phyloP scores from a whole-genome alignment of 2,329 filamentous ascomycete genomes.

The Chlorencoelia australis region DNA sequence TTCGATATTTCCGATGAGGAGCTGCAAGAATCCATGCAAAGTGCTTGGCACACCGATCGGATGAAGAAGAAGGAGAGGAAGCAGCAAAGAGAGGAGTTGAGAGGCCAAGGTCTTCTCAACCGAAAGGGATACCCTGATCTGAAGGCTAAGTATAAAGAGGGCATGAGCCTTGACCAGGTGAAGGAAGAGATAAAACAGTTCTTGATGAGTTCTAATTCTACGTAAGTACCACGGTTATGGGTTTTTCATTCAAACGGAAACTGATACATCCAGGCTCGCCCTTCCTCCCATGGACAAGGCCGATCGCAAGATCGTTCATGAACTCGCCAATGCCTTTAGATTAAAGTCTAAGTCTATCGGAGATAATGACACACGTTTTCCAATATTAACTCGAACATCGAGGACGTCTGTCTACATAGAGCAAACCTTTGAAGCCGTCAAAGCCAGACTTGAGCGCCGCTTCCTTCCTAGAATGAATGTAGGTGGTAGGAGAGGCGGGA shows the following conservation, averaged over 20 bases:
- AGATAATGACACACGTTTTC: conserved; percentile 60
- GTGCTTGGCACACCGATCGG: conserved; percentile 56
- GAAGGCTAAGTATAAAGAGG: conserved; percentile 60
- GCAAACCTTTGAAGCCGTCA: conserved; percentile 39
- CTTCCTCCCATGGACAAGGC: conserved; percentile 78
- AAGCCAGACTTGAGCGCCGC: conserved; percentile 38
- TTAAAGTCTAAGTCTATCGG: conserved; percentile 81
- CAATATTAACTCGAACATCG: conserved; percentile 65
- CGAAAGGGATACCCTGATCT: conserved; percentile 45
- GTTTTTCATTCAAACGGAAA: conserved; percentile 2
- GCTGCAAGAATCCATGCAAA: conserved; percentile 47
- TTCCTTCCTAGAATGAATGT: conserved; percentile 47
- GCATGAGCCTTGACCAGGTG: conserved; percentile 62
- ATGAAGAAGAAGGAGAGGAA: conserved; percentile 63
- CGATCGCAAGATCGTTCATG: conserved; percentile 69
- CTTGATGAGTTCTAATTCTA: conserved; percentile 50
- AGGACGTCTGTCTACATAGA: conserved; percentile 54
- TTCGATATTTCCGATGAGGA: conserved; percentile 56
- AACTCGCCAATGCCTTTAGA: conserved; percentile 63
- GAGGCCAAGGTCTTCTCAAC: conserved; percentile 55
- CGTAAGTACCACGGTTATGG: conserved; percentile 37
- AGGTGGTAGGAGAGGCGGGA: conserved; percentile 28
- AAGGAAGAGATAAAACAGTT: conserved; percentile 65
- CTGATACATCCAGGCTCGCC: conserved; percentile 43
- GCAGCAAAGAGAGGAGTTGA: conserved; percentile 57